Evolutionary conservation across 176 grass and related monocot genomes (phyloP).

Genomic region (Carex parvula): DNA sequence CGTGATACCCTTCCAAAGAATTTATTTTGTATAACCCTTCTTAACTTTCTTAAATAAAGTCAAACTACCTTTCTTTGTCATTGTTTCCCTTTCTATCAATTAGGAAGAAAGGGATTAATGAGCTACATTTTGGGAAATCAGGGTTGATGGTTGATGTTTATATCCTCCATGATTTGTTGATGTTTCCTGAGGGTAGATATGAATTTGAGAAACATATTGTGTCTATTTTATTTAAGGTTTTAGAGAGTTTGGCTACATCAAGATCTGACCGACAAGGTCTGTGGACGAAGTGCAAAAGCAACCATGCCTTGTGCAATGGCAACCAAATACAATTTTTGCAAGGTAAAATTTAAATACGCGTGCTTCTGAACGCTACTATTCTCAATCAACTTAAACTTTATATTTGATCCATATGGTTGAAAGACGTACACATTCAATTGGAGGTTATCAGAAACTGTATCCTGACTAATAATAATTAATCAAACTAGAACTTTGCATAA

Average conservation of each 20-base stretch:
- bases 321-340: constrained; percentile 79
- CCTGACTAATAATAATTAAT: not conserved
- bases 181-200: not conserved
- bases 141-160: not conserved
- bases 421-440: not conserved
- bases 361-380: not conserved
- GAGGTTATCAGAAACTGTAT: not conserved
- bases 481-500: not conserved
- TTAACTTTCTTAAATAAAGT: not conserved
- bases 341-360: constrained; percentile 36
- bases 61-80: not conserved
- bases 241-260: constrained; percentile 77
- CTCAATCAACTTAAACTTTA: not conserved
- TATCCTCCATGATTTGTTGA: not conserved
- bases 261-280: constrained; percentile 55
- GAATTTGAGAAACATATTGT: not conserved
- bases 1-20: not conserved
- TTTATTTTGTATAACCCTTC: not conserved
- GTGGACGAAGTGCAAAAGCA: constrained; percentile 67
- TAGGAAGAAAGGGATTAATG: not conserved
- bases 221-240: constrained; percentile 45
- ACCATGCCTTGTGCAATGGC: constrained; percentile 56
- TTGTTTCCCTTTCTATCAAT: not conserved
- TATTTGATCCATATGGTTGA: not conserved
- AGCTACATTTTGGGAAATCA: not conserved